Base-by-base conservation (phyloP, 805 yeast genomes). In the Candida schatavii region DNA sequence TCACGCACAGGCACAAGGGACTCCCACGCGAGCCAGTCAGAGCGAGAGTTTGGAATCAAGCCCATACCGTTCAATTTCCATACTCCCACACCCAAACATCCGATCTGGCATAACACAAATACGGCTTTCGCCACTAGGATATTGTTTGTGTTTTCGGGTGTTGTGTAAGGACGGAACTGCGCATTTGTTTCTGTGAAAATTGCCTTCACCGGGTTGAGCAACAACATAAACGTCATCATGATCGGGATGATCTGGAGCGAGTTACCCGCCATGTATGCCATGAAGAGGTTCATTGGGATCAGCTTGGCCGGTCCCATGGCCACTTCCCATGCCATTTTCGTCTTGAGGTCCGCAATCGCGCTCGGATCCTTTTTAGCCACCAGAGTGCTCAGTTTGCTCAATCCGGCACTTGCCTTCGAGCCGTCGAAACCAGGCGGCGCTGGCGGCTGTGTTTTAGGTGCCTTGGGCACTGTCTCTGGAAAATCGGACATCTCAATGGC, bases 11-110 rank as follows among this genome's bases (percentile, higher is more conserved):
- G 45, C 3, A 70, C 50, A 5, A 72, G 66, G 2, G 50, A 52
- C 56, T 89, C 95, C 90, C 95, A 90, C 5, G 88, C 81, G 14
- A 91, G 66, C 98, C 98, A 93, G 58, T 91, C 99, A 49, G 95
- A 83, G 35, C 75, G 75, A 28, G 81, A 83, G 52, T 85, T 87
- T 18, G 99, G 99, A 45, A 91, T 80, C 49, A 91, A 68, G 0
- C 97, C 98, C 97, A 91, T 87, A 18, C 74, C 69, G 51, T 85
- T 81, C 45, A 93, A 66, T 61, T 93, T 93, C 80, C 88, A 89
- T 14, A 89, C 55, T 2, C 97, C 98, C 28, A 88, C 78, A 3
- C 71, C 77, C 65, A 90, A 68, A 39, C 82, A 74, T 3, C 77
- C 74, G 34, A 81, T 36, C 43, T 75, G 77, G 43, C 76, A 74